Percentiles rank a stretch among this genome's conserved stretches.
phyloP scores from a whole-genome alignment of 2,329 filamentous ascomycete species.

The Lecanoromycetidae sp. region DNA sequence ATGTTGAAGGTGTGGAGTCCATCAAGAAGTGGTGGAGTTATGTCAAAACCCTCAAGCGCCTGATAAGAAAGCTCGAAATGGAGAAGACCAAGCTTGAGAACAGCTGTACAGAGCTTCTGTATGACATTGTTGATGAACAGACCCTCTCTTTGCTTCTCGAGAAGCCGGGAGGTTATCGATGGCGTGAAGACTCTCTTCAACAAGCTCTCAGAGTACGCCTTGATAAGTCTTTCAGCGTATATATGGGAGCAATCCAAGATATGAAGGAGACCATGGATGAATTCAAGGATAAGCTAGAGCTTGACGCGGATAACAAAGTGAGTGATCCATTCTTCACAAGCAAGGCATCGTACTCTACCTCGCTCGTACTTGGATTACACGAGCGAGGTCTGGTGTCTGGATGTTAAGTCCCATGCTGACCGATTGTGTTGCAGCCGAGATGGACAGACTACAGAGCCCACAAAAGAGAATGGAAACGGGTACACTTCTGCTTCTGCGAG shows the following conservation, averaged over 20 bases:
- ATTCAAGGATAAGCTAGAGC: neutral
- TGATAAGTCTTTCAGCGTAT: neutral
- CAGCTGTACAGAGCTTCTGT: slow-evolving; percentile 2
- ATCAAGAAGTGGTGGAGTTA: slow-evolving; percentile 26
- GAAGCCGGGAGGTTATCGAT: neutral
- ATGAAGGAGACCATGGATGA: neutral
- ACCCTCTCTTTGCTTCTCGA: neutral
- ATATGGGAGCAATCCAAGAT: neutral
- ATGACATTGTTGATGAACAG: neutral
- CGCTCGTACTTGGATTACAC: too few relatives aligned
- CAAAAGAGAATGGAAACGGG: slow-evolving; percentile 1
- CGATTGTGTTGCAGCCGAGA: neutral
- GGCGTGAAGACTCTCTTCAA: neutral
- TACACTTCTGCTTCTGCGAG: too few relatives aligned
- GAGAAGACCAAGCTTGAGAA: neutral
- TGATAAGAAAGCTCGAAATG: neutral
- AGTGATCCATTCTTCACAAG: neutral
- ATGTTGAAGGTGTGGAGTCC: slow-evolving; percentile 30
- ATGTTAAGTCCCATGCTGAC: neutral
- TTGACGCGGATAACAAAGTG: neutral
- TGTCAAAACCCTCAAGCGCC: neutral
- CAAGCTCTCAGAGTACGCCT: neutral
- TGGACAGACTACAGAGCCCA: neutral
- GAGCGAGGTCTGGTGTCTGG: too few relatives aligned
- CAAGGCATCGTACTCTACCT: too few relatives aligned